These are phyloP conservation scores for Medicago arabica DNA, from an alignment of 306 rosid species.

Conservation along the genomic window DNA sequence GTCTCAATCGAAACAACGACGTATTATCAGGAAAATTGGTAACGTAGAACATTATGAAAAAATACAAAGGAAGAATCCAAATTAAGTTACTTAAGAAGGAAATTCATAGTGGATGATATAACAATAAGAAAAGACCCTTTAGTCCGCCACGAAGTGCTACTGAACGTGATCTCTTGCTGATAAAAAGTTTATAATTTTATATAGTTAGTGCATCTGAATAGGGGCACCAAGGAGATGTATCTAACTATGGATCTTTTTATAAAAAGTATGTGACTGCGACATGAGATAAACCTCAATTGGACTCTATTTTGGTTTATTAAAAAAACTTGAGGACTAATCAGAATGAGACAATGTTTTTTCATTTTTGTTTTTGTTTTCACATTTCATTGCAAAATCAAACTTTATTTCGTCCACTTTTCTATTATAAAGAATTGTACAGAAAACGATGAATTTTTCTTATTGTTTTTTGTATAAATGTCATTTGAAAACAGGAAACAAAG, in stretches of 20 bases:
- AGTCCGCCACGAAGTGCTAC: neutral
- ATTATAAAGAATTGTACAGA: no score
- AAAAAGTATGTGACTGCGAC: neutral
- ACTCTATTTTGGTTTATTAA: neutral
- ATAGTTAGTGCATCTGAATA: neutral
- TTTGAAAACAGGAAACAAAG: no score
- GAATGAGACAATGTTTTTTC: neutral
- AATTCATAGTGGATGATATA: no score
- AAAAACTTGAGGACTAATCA: neutral
- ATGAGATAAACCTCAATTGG: neutral
- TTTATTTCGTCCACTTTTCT: no score
- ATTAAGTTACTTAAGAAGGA: neutral
- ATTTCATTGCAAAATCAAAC: neutral
- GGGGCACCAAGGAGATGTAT: neutral
- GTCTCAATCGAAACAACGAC: no score
- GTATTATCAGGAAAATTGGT: no score
- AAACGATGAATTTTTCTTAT: no score
- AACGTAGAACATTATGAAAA: no score
- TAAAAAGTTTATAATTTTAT: constrained; percentile 19
- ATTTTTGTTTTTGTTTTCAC: neutral
- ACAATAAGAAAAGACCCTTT: constrained; percentile 19
- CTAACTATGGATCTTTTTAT: neutral
- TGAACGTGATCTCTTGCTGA: constrained; percentile 2
- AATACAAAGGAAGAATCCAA: no score
- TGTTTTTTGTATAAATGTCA: no score